Conservation (phyloP, 345 rosid species). For the Kandelia obovata region DNA sequence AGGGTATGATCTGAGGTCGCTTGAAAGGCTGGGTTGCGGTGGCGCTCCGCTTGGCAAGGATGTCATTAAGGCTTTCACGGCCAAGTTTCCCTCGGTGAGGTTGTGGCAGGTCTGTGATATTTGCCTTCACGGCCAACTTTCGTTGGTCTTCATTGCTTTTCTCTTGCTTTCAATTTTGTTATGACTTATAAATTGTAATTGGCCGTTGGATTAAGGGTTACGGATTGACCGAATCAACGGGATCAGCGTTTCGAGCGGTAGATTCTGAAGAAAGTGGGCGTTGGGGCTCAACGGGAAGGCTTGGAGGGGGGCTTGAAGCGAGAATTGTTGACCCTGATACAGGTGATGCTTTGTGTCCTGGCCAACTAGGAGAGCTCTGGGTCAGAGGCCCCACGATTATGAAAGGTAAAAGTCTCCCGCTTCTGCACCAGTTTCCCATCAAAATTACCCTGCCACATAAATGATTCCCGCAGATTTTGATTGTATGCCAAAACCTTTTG, state of each 20-base stretch:
- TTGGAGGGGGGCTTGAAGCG: not conserved
- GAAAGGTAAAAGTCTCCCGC: conserved; percentile 23
- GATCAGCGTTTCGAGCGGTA: not conserved
- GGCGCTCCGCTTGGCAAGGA: conserved; percentile 36
- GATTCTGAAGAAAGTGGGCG: conserved; percentile 18
- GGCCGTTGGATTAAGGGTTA: conserved; percentile 21
- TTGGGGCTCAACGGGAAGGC: conserved; percentile 9
- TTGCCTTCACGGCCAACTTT: too few relatives aligned
- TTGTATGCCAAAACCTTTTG: not conserved
- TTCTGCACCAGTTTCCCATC: not conserved
- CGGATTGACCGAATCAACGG: conserved; percentile 30
- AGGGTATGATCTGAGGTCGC: conserved; percentile 25
- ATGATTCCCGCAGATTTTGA: not conserved
- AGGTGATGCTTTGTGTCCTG: conserved; percentile 11
- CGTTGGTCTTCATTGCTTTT: too few relatives aligned
- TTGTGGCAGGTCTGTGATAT: conserved; percentile 21
- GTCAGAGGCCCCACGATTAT: conserved; percentile 26
- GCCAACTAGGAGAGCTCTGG: conserved; percentile 36
- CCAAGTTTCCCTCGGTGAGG: conserved; percentile 17
- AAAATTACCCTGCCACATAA: too few relatives aligned
- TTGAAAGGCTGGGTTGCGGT: conserved; percentile 15
- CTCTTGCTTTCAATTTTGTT: not conserved
- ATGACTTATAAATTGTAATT: not conserved
- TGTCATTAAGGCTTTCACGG: conserved; percentile 13
- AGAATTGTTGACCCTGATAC: conserved; percentile 29